Evolutionary conservation across 73 alveolate genomes (phyloP).

Genomic region (Paramecium biaurelia): DNA sequence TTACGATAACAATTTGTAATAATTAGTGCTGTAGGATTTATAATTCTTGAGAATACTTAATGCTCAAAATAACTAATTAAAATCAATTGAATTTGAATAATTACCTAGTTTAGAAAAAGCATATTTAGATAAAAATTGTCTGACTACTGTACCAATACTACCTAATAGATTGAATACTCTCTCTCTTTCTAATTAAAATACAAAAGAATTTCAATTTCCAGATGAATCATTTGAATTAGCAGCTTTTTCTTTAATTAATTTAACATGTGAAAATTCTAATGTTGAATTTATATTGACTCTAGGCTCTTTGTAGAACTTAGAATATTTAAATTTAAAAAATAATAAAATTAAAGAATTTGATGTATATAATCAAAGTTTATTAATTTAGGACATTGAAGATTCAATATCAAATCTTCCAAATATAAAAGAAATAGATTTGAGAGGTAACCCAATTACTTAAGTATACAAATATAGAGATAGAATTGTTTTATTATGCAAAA

Average conservation of each 20-base stretch:
- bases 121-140: neutral
- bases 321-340: neutral
- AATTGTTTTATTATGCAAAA: conserved; percentile 16
- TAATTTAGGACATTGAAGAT: neutral
- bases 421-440: conserved; percentile 31
- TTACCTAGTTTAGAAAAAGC: conserved; percentile 26
- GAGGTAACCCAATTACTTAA: conserved; percentile 37
- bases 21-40: neutral
- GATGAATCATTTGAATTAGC: neutral
- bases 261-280: conserved; percentile 22
- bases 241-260: neutral
- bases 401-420: neutral
- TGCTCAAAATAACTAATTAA: conserved; percentile 7
- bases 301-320: neutral
- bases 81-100: neutral
- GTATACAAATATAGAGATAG: conserved; percentile 43
- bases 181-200: conserved; percentile 29
- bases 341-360: conserved; percentile 28
- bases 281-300: conserved; percentile 19
- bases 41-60: neutral
- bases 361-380: too few relatives aligned
- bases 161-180: neutral
- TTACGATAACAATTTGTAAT: conserved; percentile 11
- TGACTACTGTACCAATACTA: neutral
- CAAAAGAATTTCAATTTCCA: conserved; percentile 23